Percentiles rank a stretch among this genome's conserved stretches.
phyloP scores from a whole-genome alignment of 371 early-diverging fungal species.

The Mucor saturninus region DNA sequence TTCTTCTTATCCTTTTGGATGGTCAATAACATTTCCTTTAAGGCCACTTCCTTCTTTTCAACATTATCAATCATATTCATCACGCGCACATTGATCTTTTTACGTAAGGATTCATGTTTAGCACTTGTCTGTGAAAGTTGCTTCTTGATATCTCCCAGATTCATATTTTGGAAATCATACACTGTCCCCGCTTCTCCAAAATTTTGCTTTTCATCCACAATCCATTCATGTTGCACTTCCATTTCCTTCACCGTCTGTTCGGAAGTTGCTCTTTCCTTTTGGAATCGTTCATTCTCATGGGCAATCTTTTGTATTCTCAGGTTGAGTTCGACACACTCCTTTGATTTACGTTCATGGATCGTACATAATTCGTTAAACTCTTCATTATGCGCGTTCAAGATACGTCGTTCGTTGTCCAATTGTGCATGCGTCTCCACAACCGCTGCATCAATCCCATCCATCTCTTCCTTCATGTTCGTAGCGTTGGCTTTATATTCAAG shows the following conservation, averaged over 20 bases:
- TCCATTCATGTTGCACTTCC: conserved; percentile 82
- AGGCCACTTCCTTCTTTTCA: conserved; percentile 85
- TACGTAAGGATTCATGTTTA: conserved; percentile 78
- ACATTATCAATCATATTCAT: conserved; percentile 94
- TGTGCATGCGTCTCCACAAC: conserved; percentile 12
- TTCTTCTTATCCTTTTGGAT: conserved; percentile 93
- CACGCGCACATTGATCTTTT: conserved; percentile 91
- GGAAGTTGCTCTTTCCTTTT: conserved; percentile 67
- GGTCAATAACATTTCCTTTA: conserved; percentile 88
- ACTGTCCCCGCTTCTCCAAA: conserved; percentile 84
- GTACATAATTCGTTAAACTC: conserved; percentile 64
- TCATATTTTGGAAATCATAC: conserved; percentile 80
- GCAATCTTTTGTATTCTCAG: conserved; percentile 73
- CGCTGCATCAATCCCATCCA: conserved; percentile 20
- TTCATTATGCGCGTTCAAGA: conserved; percentile 42
- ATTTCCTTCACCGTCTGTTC: conserved; percentile 56
- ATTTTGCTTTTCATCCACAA: conserved; percentile 78
- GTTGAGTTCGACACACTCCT: conserved; percentile 63
- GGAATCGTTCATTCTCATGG: conserved; percentile 74
- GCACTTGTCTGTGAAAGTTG: conserved; percentile 74
- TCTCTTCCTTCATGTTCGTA: conserved; percentile 27
- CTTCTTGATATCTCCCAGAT: conserved; percentile 73
- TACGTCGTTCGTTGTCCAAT: conserved; percentile 33
- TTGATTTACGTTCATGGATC: conserved; percentile 65
- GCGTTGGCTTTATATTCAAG: conserved; percentile 56